A percentile compares a stretch with the other conserved stretches of the same genome.
These are phyloP conservation scores for Aspergillus bridgeri DNA, from an alignment of 495 filamentous ascomycete genomes.

Conservation along the genomic window DNA sequence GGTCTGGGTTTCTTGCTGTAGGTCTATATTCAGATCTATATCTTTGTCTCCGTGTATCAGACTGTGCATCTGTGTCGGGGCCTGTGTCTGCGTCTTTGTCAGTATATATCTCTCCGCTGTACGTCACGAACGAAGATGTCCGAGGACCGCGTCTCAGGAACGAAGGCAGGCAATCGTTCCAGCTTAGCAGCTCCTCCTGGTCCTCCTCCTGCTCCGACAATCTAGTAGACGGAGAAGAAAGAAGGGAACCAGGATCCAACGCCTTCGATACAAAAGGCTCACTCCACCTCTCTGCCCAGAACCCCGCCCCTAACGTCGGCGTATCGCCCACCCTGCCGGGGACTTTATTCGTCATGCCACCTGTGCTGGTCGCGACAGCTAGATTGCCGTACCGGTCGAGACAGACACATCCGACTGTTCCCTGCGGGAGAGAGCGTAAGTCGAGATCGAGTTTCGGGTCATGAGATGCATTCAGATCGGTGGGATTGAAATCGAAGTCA, in stretches of 20 bases:
- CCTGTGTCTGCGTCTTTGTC: no score
- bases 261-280: not conserved
- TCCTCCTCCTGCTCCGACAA: constrained; percentile 5
- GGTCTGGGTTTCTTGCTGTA: no score
- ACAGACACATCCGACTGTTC: constrained; percentile 80
- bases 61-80: no score
- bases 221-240: not conserved
- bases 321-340: constrained; percentile 86
- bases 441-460: no score
- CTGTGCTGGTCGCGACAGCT: constrained; percentile 80
- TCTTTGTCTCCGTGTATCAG: no score
- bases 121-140: not conserved
- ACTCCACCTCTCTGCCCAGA: constrained; percentile 66
- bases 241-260: not conserved
- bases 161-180: not conserved
- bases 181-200: not conserved
- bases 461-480: no score
- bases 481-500: no score
- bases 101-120: no score
- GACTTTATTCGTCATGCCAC: constrained; percentile 85
- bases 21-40: no score
- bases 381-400: constrained; percentile 69
- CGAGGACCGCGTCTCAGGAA: not conserved
- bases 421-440: constrained; percentile 50
- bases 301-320: constrained; percentile 79